Base-by-base conservation (phyloP, 164 flowering plant genomes). In the Houttuynia cordata region DNA sequence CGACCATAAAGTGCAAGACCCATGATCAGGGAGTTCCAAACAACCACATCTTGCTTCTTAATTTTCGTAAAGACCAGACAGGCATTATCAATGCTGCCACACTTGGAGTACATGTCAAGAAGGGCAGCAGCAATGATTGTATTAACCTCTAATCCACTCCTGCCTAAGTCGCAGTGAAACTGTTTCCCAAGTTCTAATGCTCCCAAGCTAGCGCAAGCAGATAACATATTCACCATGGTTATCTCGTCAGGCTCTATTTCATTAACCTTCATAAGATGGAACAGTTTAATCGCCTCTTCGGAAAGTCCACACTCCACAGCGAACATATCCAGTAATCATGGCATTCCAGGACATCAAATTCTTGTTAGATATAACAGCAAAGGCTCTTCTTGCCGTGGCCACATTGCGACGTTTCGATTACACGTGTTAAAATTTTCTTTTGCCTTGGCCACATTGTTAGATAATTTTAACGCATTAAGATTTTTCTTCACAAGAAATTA, bases 91-190 rank as follows among this genome's bases (percentile, higher is more conserved):
- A 70, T 30, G 21, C 62, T 47, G 13, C 77, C 74, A 64, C 74
- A 70, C 64, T 70, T 74, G 6, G 71, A 67, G 47, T 70, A 74
- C 71, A 76, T 79, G 20, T 76, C 79, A 2, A 76, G 54, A 17
- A 76, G 71, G 58, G 76, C 72, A 62, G 78, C 67, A 15, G 78
- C 78, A 10, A 79, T 67, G 24, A 79, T 74, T 21, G 72, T 67
- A 63, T 76, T 79, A 22, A 54, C 23, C 40, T 70, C 49, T 24
- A 62, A 64, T 1, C 69, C 57, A 9, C 65, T 70, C 57, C 71
- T 64, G 51, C 67, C 53, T 40, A 68, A 23, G 24, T 68, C 68
- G 53, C 49, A 14, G 59, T 73, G 80, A 40, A 75, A 51, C 64
- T 63, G 56, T 69, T 66, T 73, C 12, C 83, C 80, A 56, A 74